phyloP scores from a whole-genome alignment of 306 rosid species.

The Begonia peltatifolia region DNA sequence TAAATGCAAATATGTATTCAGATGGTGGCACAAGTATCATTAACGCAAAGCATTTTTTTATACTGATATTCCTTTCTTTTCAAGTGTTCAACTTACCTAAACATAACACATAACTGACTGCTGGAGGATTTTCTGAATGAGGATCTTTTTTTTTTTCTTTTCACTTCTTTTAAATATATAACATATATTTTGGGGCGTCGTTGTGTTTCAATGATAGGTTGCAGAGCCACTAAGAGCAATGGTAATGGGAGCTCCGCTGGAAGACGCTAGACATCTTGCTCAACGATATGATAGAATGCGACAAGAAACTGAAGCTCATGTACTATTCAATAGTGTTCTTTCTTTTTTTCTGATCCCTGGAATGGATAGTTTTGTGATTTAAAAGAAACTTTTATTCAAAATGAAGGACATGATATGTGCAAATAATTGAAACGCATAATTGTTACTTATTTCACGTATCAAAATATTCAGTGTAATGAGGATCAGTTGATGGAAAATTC shows the following conservation, averaged over 20 bases:
- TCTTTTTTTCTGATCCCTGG: neutral
- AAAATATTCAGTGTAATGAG: neutral
- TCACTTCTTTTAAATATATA: neutral
- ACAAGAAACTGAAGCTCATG: constrained; percentile 94
- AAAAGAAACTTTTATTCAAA: neutral
- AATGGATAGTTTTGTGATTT: neutral
- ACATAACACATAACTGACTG: neutral
- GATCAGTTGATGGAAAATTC: neutral
- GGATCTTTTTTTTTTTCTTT: neutral
- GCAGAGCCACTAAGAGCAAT: constrained; percentile 92
- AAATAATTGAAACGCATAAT: neutral
- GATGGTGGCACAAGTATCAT: too few relatives aligned
- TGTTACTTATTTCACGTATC: neutral
- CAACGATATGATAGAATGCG: constrained; percentile 93
- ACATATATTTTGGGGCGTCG: constrained; percentile 10
- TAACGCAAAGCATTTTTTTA: too few relatives aligned
- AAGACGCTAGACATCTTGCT: constrained; percentile 93
- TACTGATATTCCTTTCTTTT: neutral
- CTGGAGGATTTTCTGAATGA: neutral
- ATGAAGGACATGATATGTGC: neutral
- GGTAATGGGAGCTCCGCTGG: constrained; percentile 91
- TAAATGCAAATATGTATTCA: too few relatives aligned
- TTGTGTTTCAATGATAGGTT: constrained; percentile 29
- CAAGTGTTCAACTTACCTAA: neutral
- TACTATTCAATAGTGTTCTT: constrained; percentile 16